Evolutionary conservation across 495 filamentous ascomycete genomes (phyloP).

Genomic region (Corynascus novoguineensis): DNA sequence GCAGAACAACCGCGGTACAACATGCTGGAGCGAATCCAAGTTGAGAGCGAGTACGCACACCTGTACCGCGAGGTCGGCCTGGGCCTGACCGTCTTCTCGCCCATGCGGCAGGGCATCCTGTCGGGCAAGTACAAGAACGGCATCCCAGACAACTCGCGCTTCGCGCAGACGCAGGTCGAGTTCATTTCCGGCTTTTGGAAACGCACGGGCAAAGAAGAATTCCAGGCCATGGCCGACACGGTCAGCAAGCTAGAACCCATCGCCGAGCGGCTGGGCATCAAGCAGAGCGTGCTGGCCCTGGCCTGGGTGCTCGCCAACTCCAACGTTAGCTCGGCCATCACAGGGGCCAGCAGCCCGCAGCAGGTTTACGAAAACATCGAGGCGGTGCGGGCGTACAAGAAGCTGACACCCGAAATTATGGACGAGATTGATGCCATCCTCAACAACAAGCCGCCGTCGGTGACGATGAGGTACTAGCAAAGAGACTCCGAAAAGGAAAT

Average conservation of each 20-base stretch:
- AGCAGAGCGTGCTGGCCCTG: conserved; percentile 60
- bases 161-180: conserved; percentile 41
- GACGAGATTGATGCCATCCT: conserved; percentile 57
- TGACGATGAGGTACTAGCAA: conserved; percentile 21
- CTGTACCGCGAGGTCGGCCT: conserved; percentile 60
- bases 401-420: conserved; percentile 60
- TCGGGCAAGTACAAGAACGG: conserved; percentile 79
- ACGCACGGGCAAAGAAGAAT: conserved; percentile 40
- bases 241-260: conserved; percentile 53
- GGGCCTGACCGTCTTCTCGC: conserved; percentile 69
- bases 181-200: conserved; percentile 47
- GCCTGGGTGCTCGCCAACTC: conserved; percentile 78
- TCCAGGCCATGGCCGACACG: conserved; percentile 41
- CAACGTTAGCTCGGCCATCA: conserved; percentile 69
- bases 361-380: conserved; percentile 68
- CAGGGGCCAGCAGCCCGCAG: conserved; percentile 64
- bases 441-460: conserved; percentile 25
- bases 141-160: conserved; percentile 52
- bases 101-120: conserved; percentile 65
- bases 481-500: not conserved
- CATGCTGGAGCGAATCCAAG: conserved; percentile 49
- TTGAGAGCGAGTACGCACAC: conserved; percentile 58
- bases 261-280: conserved; percentile 61
- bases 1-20: conserved; percentile 53
- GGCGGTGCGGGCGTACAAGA: conserved; percentile 55